Evolutionary conservation across 2,329 filamentous ascomycete species (phyloP).

Genomic region (Alternaria rosae): DNA sequence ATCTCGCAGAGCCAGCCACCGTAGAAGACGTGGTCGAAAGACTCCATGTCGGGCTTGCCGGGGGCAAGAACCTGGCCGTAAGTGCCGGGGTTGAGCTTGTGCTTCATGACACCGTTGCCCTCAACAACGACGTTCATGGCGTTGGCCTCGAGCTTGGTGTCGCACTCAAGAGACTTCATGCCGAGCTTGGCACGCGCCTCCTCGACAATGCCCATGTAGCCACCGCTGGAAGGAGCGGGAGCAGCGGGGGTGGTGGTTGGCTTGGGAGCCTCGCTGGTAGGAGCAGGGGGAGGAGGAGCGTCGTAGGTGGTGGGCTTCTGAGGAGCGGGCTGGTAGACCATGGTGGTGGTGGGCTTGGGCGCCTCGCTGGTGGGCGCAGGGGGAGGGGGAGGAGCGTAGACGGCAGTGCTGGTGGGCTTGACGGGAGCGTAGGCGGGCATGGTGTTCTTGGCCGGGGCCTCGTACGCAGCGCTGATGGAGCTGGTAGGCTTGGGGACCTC

Average conservation of each 20-base stretch:
- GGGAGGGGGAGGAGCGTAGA: conserved; percentile 3
- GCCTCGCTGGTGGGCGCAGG: conserved; percentile 10
- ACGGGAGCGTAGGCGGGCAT: conserved; percentile 9
- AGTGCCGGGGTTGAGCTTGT: conserved; percentile 43
- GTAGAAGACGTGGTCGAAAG: conserved; percentile 42
- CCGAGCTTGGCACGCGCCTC: conserved; percentile 41
- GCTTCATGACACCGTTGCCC: conserved; percentile 41
- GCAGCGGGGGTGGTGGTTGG: conserved; percentile 12
- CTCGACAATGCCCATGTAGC: conserved; percentile 39
- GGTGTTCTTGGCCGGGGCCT: conserved; percentile 8
- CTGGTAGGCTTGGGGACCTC: conserved; percentile 6
- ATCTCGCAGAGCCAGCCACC: conserved; percentile 49
- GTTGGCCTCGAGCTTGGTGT: conserved; percentile 36
- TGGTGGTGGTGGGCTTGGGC: conserved; percentile 1
- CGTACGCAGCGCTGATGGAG: neutral
- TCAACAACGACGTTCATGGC: conserved; percentile 30
- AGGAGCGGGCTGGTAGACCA: neutral
- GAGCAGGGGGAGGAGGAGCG: conserved; percentile 8
- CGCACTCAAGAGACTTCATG: conserved; percentile 24
- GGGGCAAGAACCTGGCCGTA: conserved; percentile 41
- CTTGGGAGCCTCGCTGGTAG: conserved; percentile 12
- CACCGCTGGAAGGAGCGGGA: conserved; percentile 18
- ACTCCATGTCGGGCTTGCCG: conserved; percentile 18
- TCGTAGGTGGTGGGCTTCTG: conserved; percentile 5
- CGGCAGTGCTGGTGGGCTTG: neutral